These are phyloP conservation scores for Carpinus viminea DNA, from an alignment of 306 rosid genomes.

Conservation along the genomic window DNA sequence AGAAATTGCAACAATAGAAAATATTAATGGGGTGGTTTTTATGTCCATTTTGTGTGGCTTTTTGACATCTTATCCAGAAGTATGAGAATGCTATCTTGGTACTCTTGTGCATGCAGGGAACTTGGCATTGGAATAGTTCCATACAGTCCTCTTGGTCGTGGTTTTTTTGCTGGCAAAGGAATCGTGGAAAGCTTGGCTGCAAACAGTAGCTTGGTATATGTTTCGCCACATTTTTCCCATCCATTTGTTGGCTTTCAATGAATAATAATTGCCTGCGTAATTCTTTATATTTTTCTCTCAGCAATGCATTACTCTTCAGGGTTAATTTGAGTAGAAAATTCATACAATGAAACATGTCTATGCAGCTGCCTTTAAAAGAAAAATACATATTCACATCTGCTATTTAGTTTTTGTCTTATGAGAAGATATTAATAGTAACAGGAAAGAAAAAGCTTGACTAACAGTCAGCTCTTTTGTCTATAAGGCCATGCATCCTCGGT, in stretches of 20 bases:
- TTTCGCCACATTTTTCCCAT: neutral
- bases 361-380: too few relatives aligned
- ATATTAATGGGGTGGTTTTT: neutral
- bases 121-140: constrained; percentile 83
- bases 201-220: constrained; percentile 44
- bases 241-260: neutral
- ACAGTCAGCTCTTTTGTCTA: neutral
- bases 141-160: constrained; percentile 83
- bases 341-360: neutral
- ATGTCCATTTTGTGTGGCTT: neutral
- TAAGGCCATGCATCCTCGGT: constrained; percentile 57
- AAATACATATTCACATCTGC: neutral
- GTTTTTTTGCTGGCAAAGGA: constrained; percentile 76
- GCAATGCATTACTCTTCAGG: neutral
- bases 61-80: neutral
- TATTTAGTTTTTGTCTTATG: neutral
- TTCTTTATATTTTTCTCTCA: neutral
- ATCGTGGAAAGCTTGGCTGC: constrained; percentile 51
- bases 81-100: neutral
- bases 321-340: neutral
- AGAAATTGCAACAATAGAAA: neutral
- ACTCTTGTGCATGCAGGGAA: constrained; percentile 46
- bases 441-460: too few relatives aligned
- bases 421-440: neutral
- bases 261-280: neutral